Percentiles rank a stretch among this genome's conserved stretches.
Evolutionary conservation across 805 yeast species (phyloP).

Genomic region (Spathaspora hagerdaliae): DNA sequence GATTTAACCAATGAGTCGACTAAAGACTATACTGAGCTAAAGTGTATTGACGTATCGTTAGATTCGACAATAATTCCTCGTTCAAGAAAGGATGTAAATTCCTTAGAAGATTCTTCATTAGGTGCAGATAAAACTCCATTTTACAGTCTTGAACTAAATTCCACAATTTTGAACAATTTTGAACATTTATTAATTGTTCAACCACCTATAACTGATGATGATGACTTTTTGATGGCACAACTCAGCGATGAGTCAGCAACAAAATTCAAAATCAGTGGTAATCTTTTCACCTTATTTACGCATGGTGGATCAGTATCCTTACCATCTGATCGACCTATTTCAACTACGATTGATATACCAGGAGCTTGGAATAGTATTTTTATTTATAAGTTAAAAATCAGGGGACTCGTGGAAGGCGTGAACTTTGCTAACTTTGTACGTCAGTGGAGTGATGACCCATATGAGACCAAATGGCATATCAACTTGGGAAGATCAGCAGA

Average conservation of each 20-base stretch:
- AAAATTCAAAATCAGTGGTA: conserved; percentile 20
- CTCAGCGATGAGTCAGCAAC: conserved; percentile 19
- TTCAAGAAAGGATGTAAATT: conserved; percentile 32
- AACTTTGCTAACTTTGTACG: conserved; percentile 53
- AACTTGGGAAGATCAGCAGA: conserved; percentile 29
- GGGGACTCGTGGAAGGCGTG: conserved; percentile 5
- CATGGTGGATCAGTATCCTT: conserved; percentile 39
- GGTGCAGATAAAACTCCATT: conserved; percentile 51
- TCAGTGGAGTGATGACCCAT: conserved; percentile 61
- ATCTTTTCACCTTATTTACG: conserved; percentile 34
- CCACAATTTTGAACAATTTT: conserved; percentile 36
- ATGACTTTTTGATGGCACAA: conserved; percentile 37
- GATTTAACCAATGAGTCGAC: conserved; percentile 39
- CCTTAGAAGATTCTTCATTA: conserved; percentile 49
- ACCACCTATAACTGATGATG: conserved; percentile 2
- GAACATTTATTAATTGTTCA: conserved; percentile 48
- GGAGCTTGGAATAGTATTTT: conserved; percentile 61
- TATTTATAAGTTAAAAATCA: conserved; percentile 41
- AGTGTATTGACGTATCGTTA: conserved; percentile 44
- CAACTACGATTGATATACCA: conserved; percentile 46
- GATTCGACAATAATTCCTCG: conserved; percentile 46
- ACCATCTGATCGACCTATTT: conserved; percentile 41
- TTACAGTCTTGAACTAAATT: conserved; percentile 41
- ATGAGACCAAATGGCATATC: conserved; percentile 78
- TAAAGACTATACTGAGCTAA: conserved; percentile 23